Evolutionary conservation across 2,329 filamentous ascomycete species (phyloP).

Genomic region (Aspergillus phoenicis): DNA sequence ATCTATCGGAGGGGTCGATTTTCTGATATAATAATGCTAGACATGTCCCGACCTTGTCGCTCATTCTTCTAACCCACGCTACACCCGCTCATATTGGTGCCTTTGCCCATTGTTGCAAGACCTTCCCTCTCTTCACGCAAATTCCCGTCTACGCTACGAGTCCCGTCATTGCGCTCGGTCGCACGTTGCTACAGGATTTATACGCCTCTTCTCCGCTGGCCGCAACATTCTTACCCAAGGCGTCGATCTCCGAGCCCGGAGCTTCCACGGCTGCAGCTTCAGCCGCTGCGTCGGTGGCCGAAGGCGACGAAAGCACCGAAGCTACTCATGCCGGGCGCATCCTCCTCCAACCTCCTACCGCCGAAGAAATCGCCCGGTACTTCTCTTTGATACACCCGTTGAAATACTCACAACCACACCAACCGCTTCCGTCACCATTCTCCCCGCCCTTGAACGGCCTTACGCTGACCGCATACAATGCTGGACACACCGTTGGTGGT

Average conservation of each 20-base stretch:
- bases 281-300: slow-evolving; percentile 33
- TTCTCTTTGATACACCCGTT: slow-evolving; percentile 88
- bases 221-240: slow-evolving; percentile 75
- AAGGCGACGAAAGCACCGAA: slow-evolving; percentile 36
- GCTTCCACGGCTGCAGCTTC: slow-evolving; percentile 50
- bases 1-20: not conserved
- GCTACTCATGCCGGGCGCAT: slow-evolving; percentile 45
- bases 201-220: slow-evolving; percentile 89
- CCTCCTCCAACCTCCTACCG: slow-evolving; percentile 69
- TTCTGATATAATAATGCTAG: slow-evolving; percentile 46
- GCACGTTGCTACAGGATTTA: slow-evolving; percentile 86
- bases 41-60: slow-evolving; percentile 85
- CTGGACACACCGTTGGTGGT: slow-evolving; percentile 91
- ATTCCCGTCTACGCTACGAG: slow-evolving; percentile 94
- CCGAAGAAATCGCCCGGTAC: slow-evolving; percentile 88
- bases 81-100: slow-evolving; percentile 89
- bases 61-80: slow-evolving; percentile 92
- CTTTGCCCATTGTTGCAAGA: slow-evolving; percentile 95
- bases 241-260: slow-evolving; percentile 63
- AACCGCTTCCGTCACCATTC: slow-evolving; percentile 82
- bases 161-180: slow-evolving; percentile 89
- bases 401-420: slow-evolving; percentile 95
- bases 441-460: slow-evolving; percentile 87
- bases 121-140: slow-evolving; percentile 86
- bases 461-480: slow-evolving; percentile 94